These are phyloP conservation scores for Metschnikowia anglica DNA, from an alignment of 805 yeast species.

Conservation along the genomic window DNA sequence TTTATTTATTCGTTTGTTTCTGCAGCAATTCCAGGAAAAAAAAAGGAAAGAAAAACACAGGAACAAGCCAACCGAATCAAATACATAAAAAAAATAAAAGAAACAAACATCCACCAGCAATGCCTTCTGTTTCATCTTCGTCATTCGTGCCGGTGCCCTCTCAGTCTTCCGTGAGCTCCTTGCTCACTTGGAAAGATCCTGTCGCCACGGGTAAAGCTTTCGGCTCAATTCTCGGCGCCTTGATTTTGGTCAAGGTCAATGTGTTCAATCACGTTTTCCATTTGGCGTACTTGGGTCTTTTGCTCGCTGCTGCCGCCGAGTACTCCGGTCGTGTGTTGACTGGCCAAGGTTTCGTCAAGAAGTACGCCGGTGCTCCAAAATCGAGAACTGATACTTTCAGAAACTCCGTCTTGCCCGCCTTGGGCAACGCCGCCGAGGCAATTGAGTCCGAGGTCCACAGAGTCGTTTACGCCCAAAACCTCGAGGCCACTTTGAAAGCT, in stretches of 20 bases:
- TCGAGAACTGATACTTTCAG: slow-evolving; percentile 38
- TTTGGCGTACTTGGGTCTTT: slow-evolving; percentile 56
- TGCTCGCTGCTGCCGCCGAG: slow-evolving; percentile 71
- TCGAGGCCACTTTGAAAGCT: slow-evolving; percentile 70
- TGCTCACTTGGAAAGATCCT: slow-evolving; percentile 78
- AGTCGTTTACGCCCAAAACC: slow-evolving; percentile 64
- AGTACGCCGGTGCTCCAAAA: slow-evolving; percentile 61
- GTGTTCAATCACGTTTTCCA: slow-evolving; percentile 60
- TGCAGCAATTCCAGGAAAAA: background rate
- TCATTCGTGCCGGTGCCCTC: slow-evolving; percentile 4
- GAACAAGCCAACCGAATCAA: background rate
- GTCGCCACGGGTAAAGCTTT: slow-evolving; percentile 72
- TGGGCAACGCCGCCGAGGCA: slow-evolving; percentile 47
- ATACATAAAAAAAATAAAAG: background rate
- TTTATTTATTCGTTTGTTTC: slow-evolving; percentile 10
- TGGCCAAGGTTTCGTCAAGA: slow-evolving; percentile 79
- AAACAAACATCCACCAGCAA: background rate
- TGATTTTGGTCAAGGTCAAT: slow-evolving; percentile 64
- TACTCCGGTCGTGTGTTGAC: slow-evolving; percentile 67
- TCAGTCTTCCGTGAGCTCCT: slow-evolving; percentile 22
- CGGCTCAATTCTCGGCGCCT: slow-evolving; percentile 55
- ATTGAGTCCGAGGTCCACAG: slow-evolving; percentile 55
- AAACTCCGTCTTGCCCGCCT: slow-evolving; percentile 39
- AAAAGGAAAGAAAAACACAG: background rate
- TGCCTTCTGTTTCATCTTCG: slow-evolving; percentile 4